Evolutionary conservation across 2,329 filamentous ascomycete genomes (phyloP), one percentile per base, ranked within the genome.

Genomic region (Calonectria multiphialidica): DNA sequence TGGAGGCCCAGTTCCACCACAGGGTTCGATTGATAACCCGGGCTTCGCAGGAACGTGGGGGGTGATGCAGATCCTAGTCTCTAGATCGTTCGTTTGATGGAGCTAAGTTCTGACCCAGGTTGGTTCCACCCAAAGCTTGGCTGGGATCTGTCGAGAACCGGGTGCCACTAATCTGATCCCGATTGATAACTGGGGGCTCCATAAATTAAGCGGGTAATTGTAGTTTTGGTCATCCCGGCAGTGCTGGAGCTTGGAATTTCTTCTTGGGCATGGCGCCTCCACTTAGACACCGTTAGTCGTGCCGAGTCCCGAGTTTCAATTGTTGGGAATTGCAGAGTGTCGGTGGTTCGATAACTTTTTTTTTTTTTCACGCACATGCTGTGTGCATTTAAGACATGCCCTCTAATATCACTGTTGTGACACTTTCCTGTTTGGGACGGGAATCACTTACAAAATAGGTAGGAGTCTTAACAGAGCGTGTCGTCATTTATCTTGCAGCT

Each of bases 111-210:
- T 5, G 25, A 35, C 18, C n/a, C n/a, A n/a, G n/a, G n/a, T 8
- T 5, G n/a, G 25, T 57, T 57, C 50, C 50, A n/a, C 50, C 12
- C 13, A n/a, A n/a, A 21, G 30, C 18, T 37, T 57, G 18, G 30
- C 30, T 57, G 50, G 50, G n/a, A 37, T 16, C 50, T 57, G 13
- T 28, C n/a, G 33, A 18, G 28, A 23, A 23, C 21, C 18, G n/a
- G 30, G 50, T 37, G 33, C 50, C 50, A 57, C 50, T 57, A 57
- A 57, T 57, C 50, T 57, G 50, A 57, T 57, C 30, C 50, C 50
- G 50, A 57, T 57, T 57, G 50, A 57, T 57, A 57, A 57, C 50
- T 57, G 5, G 30, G 23, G 12, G 50, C 30, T 57, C 50, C 50
- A 57, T 57, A 57, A 57, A 57, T 37, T 21, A 25, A 57, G 50